Percentiles rank a stretch among this genome's conserved stretches.
These are phyloP conservation scores for Rhynchosporium secalis DNA, from an alignment of 2,329 filamentous ascomycete species.

Conservation along the genomic window DNA sequence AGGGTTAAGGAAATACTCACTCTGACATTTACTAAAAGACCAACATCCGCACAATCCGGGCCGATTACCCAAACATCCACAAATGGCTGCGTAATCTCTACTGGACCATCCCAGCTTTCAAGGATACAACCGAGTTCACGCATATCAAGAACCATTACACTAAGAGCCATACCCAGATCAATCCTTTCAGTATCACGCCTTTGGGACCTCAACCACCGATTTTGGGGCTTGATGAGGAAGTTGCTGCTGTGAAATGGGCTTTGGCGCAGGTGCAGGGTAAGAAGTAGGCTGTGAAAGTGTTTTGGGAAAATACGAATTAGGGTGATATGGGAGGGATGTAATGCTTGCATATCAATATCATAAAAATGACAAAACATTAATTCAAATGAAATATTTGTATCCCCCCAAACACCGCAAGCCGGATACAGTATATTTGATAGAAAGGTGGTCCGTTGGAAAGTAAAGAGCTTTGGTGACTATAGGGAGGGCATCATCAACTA, in stretches of 20 bases:
- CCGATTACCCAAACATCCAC: slow-evolving; percentile 62
- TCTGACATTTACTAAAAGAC: slow-evolving; percentile 47
- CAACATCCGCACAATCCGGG: slow-evolving; percentile 49
- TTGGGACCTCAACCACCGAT: slow-evolving; percentile 84
- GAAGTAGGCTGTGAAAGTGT: slow-evolving; percentile 24
- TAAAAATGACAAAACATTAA: no score
- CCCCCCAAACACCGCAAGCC: no score
- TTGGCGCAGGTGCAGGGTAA: slow-evolving; percentile 29
- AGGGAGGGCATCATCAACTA: no score
- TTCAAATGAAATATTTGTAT: no score
- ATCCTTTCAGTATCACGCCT: slow-evolving; percentile 74
- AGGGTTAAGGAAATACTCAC: neutral
- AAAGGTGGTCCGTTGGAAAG: no score
- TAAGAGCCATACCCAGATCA: slow-evolving; percentile 70
- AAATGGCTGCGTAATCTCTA: slow-evolving; percentile 66
- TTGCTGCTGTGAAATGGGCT: slow-evolving; percentile 52
- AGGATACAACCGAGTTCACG: slow-evolving; percentile 40
- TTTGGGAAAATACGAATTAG: no score
- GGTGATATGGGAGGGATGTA: neutral
- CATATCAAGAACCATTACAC: slow-evolving; percentile 86
- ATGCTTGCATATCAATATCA: no score
- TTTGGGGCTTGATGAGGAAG: slow-evolving; percentile 74
- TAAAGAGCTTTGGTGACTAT: no score
- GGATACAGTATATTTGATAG: no score
- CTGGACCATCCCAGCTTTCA: slow-evolving; percentile 67